Evolutionary conservation across 176 grass and related monocot species (phyloP).

Genomic region (Hordeum marinum): DNA sequence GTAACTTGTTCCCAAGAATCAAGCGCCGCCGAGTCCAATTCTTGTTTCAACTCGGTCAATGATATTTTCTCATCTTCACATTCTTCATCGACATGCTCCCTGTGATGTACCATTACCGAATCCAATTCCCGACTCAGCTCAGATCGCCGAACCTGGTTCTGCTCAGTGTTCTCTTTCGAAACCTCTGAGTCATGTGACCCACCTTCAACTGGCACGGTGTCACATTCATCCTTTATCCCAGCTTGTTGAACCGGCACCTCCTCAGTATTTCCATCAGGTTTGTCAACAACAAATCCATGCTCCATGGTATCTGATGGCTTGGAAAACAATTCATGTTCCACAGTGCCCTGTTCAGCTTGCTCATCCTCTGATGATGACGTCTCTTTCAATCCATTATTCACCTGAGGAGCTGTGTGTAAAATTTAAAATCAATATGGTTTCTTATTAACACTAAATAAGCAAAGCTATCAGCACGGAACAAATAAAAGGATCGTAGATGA

Average conservation of each 20-base stretch:
- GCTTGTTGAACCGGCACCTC: conserved; percentile 9
- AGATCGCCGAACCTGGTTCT: neutral
- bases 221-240: neutral
- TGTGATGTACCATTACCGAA: neutral
- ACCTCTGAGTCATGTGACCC: neutral
- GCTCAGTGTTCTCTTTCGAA: neutral
- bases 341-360: conserved; percentile 13
- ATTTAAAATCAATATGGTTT: conserved; percentile 24
- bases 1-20: conserved; percentile 22
- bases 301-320: neutral
- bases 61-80: conserved; percentile 23
- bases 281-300: conserved; percentile 29
- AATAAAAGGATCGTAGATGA: conserved; percentile 4
- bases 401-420: conserved; percentile 44
- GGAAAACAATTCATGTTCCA: conserved; percentile 9
- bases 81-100: conserved; percentile 32
- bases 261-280: conserved; percentile 16
- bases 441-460: conserved; percentile 13
- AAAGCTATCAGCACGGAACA: conserved; percentile 21
- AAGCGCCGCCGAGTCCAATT: conserved; percentile 3
- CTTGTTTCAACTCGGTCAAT: conserved; percentile 30
- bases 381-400: conserved; percentile 32
- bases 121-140: conserved; percentile 14
- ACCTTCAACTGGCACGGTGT: neutral
- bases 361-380: conserved; percentile 44